phyloP scores from a whole-genome alignment of 441 rosid species.

The Eruca vesicaria region DNA sequence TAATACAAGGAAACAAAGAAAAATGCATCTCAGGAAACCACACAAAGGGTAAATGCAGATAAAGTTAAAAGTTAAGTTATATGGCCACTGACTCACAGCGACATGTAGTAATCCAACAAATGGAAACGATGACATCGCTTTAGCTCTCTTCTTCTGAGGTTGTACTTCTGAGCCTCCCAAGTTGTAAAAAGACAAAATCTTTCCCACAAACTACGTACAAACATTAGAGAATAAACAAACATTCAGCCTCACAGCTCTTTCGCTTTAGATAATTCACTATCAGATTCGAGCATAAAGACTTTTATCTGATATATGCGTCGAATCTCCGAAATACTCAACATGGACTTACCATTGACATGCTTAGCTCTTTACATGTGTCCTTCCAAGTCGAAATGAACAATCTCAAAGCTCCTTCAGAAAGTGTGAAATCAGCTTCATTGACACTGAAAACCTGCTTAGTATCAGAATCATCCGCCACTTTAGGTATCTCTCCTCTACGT shows the following conservation, averaged over 20 bases:
- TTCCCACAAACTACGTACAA: constrained; percentile 66
- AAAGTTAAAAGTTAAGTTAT: neutral
- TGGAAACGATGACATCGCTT: constrained; percentile 54
- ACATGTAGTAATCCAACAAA: constrained; percentile 75
- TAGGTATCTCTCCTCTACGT: constrained; percentile 31
- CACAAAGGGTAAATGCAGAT: constrained; percentile 9
- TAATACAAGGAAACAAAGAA: constrained; percentile 7
- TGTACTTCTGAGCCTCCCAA: constrained; percentile 32
- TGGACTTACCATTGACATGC: constrained; percentile 47
- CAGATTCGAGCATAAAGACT: neutral
- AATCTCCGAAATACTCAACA: neutral
- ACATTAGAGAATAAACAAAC: neutral
- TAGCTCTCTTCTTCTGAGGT: constrained; percentile 38
- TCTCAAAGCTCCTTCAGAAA: constrained; percentile 46
- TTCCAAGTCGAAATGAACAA: constrained; percentile 85
- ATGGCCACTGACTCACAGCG: constrained; percentile 65
- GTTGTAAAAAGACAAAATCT: constrained; percentile 63
- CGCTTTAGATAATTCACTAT: neutral
- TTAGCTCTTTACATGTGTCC: constrained; percentile 65
- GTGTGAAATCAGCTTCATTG: constrained; percentile 46
- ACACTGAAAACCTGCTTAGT: constrained; percentile 22
- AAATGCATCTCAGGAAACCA: constrained; percentile 14
- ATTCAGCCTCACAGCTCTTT: neutral
- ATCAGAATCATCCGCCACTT: constrained; percentile 31
- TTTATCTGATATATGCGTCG: neutral